phyloP scores from a whole-genome alignment of 148 eudicot genomes.

The Silene latifolia region DNA sequence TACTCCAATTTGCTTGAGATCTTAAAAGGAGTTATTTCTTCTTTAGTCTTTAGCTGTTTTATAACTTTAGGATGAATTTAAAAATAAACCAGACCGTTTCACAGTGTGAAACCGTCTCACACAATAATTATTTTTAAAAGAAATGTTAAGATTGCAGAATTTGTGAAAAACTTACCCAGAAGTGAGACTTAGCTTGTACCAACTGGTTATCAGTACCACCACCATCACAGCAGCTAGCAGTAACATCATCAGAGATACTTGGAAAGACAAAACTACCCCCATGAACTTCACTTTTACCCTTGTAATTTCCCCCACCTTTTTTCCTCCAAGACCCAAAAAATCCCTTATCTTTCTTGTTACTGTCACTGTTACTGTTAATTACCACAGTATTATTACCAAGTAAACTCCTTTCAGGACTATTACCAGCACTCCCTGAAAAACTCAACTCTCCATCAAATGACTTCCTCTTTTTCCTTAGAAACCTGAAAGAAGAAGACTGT shows the following conservation, averaged over 20 bases:
- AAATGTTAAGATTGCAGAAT: not conserved
- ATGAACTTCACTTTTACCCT: conserved; percentile 16
- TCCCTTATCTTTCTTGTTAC: conserved; percentile 27
- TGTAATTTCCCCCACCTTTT: conserved; percentile 13
- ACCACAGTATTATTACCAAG: conserved; percentile 25
- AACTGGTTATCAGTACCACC: conserved; percentile 20
- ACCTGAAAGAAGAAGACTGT: conserved; percentile 51
- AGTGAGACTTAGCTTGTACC: conserved; percentile 44
- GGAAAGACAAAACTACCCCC: conserved; percentile 44
- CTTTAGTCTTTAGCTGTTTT: not conserved
- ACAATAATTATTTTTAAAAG: too few species aligned
- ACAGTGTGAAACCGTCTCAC: too few species aligned
- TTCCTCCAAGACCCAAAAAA: conserved; percentile 43
- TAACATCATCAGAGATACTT: conserved; percentile 23
- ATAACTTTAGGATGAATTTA: too few species aligned
- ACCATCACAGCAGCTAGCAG: conserved; percentile 14
- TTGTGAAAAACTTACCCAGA: conserved; percentile 52
- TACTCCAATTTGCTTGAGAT: not conserved
- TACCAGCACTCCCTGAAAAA: conserved; percentile 20
- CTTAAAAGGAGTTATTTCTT: not conserved
- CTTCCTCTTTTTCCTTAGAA: conserved; percentile 30
- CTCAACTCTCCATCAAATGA: conserved; percentile 35
- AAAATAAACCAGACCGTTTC: too few species aligned
- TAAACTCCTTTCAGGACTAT: conserved; percentile 46
- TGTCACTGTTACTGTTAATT: not conserved